phyloP scores from a whole-genome alignment of 192 early-diverging fungal species.

The Phlyctochytrium planicorne region DNA sequence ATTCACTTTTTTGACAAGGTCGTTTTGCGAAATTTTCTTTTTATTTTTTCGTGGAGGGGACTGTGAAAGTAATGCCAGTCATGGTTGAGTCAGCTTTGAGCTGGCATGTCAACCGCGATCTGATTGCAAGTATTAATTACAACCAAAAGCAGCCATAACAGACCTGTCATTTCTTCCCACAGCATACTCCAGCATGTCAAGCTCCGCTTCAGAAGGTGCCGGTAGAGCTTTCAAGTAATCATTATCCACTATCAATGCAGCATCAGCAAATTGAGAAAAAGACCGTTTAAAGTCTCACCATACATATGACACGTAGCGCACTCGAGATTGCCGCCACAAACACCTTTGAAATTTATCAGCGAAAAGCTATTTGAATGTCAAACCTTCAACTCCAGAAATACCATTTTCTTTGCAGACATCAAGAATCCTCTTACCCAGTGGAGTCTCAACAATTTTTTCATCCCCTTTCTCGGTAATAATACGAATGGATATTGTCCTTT shows the following conservation, averaged over 20 bases:
- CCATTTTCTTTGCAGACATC: slow-evolving; percentile 47
- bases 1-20: background rate
- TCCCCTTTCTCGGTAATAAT: background rate
- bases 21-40: background rate
- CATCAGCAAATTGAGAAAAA: background rate
- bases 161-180: slow-evolving; percentile 29
- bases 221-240: slow-evolving; percentile 38
- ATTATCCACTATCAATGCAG: slow-evolving; percentile 40
- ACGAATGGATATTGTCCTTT: background rate
- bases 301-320: slow-evolving; percentile 65
- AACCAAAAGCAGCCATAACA: background rate
- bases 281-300: slow-evolving; percentile 20
- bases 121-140: background rate
- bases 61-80: background rate
- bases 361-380: background rate
- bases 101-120: slow-evolving; percentile 3
- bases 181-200: slow-evolving; percentile 61
- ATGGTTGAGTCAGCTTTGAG: background rate
- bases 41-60: background rate
- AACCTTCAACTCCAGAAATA: slow-evolving; percentile 46
- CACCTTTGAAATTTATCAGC: slow-evolving; percentile 18
- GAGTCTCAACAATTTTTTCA: slow-evolving; percentile 9
- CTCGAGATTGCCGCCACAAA: slow-evolving; percentile 60
- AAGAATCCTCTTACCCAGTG: slow-evolving; percentile 44
- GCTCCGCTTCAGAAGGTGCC: slow-evolving; percentile 47